Evolutionary conservation across 2,329 filamentous ascomycete species (phyloP), one percentile per base, ranked within the genome.

Genomic region (Cercospora sp.): DNA sequence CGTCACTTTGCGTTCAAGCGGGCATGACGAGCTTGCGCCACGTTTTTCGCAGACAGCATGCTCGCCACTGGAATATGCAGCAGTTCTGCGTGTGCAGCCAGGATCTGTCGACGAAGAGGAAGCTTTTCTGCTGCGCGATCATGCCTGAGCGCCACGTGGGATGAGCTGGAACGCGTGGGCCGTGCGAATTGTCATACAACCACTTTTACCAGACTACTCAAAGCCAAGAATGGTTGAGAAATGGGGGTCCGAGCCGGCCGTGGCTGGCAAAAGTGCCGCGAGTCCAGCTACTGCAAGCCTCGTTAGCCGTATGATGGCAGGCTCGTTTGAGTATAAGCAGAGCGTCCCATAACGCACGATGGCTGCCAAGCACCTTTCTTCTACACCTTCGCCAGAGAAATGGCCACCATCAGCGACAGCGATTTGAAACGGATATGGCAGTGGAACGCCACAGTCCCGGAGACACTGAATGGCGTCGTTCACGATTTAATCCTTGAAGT

Each of bases 401-500:
- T 60, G 58, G 18, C 20, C 13, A 26, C n/a, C 33, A 60, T 60
- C 31, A 60, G 58, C 58, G 40, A 42, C 58, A 9, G 20, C 45
- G 71, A 72, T 51, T 60, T 72, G 42, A 59, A 66, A 20, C 57
- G 68, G 26, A 71, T 72, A n/a, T 72, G 72, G 72, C 48, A 48
- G 10, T 73, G 70, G 67, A 73, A 73, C 36, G 57, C 59, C 36
- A 55, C 60, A 12, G 60, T 66, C 23, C 68, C 70, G 23, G 57
- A 58, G 18, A 53, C 60, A 8, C 63, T 73, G 12, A 30, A 23
- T 7, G 59, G 69, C 12, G 60, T 68, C 26, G 69, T 74, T 12
- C 73, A 75, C 45, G 68, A 74, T 13, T 63, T 75, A 12, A 68
- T 76, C 36, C 63, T 66, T 3, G 64, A 72, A 61, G 63, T 68